A percentile compares a stretch with the other conserved stretches of the same genome.
Evolutionary conservation across 2,329 filamentous ascomycete species (phyloP).

Genomic region (Phaeoacremonium minimum): DNA sequence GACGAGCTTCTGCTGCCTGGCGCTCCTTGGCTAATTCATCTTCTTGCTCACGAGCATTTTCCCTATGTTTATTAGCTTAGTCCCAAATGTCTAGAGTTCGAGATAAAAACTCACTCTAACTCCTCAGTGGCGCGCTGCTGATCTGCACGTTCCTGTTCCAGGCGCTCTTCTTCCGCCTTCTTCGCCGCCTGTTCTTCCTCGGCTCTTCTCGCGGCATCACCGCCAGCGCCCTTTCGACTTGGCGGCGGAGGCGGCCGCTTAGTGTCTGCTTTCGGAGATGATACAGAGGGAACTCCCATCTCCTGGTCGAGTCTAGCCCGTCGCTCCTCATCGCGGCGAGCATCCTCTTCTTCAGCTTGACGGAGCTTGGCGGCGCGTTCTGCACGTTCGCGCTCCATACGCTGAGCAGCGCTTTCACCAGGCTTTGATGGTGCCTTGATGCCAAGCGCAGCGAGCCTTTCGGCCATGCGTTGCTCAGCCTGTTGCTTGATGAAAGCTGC

Average conservation of each 20-base stretch:
- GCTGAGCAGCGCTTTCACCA: slow-evolving; percentile 77
- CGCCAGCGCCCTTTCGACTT: slow-evolving; percentile 63
- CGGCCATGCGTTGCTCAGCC: slow-evolving; percentile 94
- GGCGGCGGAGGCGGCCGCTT: slow-evolving; percentile 76
- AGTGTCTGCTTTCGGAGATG: slow-evolving; percentile 37
- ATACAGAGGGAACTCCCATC: slow-evolving; percentile 54
- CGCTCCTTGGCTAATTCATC: slow-evolving; percentile 76
- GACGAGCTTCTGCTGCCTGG: slow-evolving; percentile 73
- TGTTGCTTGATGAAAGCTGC: slow-evolving; percentile 97
- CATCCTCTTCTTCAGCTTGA: slow-evolving; percentile 92
- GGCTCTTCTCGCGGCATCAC: slow-evolving; percentile 48
- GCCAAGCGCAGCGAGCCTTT: slow-evolving; percentile 87
- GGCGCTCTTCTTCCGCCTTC: slow-evolving; percentile 61
- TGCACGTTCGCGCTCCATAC: slow-evolving; percentile 80
- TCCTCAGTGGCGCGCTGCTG: slow-evolving; percentile 69
- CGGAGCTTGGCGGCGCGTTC: slow-evolving; percentile 84
- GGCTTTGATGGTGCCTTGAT: slow-evolving; percentile 78
- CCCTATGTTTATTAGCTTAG: slow-evolving; percentile 50
- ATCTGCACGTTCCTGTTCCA: slow-evolving; percentile 68
- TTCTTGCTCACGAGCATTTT: slow-evolving; percentile 70
- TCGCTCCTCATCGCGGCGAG: slow-evolving; percentile 79
- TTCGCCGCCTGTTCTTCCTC: slow-evolving; percentile 54
- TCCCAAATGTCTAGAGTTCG: too few species aligned
- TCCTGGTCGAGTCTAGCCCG: slow-evolving; percentile 81
- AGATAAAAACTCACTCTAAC: slow-evolving; percentile 74